Base-by-base conservation (phyloP, 225 moss, liverwort and hornwort species). In the Asterella californica region DNA sequence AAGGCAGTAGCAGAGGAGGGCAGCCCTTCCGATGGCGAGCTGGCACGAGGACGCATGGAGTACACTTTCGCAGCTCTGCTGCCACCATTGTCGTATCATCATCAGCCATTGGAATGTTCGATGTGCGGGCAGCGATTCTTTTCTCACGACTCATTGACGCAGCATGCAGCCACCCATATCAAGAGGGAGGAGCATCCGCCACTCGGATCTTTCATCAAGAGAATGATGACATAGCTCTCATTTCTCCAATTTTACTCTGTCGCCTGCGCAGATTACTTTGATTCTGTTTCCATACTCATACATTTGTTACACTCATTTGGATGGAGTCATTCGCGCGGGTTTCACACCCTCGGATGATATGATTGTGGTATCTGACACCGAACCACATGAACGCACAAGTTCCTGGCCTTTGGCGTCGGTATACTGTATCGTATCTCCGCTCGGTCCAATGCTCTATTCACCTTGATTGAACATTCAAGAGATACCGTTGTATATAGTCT, bases 401-500 rank as follows among this genome's bases (percentile, higher is more conserved):
- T 70, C 38, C 24, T 70, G 38, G 22, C 19, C 22, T 42, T 42
- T 19, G 21, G 37, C 42, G 42, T 70, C 24, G 32, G 19, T 36
- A 36, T 42, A 42, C 17, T 70, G 36, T 45, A 22, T 38, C 5
- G 17, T 22, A 70, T 38, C 70, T 70, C 42, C 70, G 42, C 70
- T 34, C 33, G 36, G 69, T 36, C 37, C 38, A 69, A 17, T 68
- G 37, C 14, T 38, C 19, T 45, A 18, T 70, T 42, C 38, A 45
- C 36, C 38, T 45, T 38, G 42, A 2, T 70, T 70, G 70, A 70
- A 70, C 70, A 70, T 70, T 24, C n/a, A 27, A n/a, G 71, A 47
- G 47, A 45, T 45, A 45, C 42, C 25, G 25, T 42, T 70, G 71
- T 71, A 71, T 46, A 71, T 71, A 71, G 46, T 71, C 47, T 65